These are phyloP conservation scores for Leucaena leucocephala DNA, from an alignment of 306 rosid species.

Conservation along the genomic window DNA sequence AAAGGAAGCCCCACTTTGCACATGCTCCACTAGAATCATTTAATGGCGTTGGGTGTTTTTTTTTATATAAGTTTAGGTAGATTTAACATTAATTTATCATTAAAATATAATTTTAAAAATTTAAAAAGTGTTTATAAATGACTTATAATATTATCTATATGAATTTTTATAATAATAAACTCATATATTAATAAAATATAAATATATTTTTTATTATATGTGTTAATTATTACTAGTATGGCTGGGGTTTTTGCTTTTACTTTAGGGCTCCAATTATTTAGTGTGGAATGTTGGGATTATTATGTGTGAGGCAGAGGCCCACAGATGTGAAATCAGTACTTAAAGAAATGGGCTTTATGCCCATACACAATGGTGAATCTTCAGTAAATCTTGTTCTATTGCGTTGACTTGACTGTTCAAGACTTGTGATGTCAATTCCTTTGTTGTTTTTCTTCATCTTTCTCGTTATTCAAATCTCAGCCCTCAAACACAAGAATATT, in stretches of 20 bases:
- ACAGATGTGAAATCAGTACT: background rate
- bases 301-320: background rate
- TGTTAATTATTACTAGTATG: too few species aligned
- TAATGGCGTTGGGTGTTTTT: conserved; percentile 5
- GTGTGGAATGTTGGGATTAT: conserved; percentile 21
- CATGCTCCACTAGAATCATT: background rate
- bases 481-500: background rate
- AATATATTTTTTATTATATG: too few species aligned
- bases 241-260: background rate
- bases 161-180: too few species aligned
- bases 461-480: too few species aligned
- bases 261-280: conserved; percentile 14
- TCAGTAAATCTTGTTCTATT: background rate
- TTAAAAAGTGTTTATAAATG: too few species aligned
- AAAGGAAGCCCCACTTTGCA: background rate
- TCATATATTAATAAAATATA: too few species aligned
- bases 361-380: too few species aligned
- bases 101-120: too few species aligned
- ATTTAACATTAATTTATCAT: too few species aligned
- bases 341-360: background rate
- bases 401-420: conserved; percentile 14
- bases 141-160: too few species aligned
- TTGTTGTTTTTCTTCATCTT: background rate
- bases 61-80: too few species aligned
- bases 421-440: background rate